These are phyloP conservation scores for Paramyrothecium sp. DNA, from an alignment of 2,329 filamentous ascomycete genomes.

Conservation along the genomic window DNA sequence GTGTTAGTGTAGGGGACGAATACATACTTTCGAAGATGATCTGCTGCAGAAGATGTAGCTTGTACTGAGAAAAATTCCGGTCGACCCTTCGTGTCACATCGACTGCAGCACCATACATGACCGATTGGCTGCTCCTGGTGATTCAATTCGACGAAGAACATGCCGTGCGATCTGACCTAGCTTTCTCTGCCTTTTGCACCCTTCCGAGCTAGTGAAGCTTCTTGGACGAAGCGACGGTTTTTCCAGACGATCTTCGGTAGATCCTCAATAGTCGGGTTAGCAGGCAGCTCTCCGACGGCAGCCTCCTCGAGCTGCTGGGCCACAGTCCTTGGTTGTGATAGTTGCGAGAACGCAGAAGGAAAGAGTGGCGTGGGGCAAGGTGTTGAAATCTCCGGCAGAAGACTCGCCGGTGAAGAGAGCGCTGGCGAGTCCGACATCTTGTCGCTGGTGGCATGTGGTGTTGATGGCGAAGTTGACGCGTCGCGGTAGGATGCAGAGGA, in stretches of 20 bases:
- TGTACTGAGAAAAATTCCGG: no score
- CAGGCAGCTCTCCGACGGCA: neutral
- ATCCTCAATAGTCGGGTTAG: neutral
- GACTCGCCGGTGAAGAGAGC: neutral
- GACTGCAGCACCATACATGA: slow-evolving; percentile 8
- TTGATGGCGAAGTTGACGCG: neutral
- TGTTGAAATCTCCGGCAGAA: no score
- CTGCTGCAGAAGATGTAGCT: no score
- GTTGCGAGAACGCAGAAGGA: neutral
- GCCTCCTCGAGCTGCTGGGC: neutral
- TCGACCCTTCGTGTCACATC: slow-evolving; percentile 4
- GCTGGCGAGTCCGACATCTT: no score
- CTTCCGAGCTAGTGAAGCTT: slow-evolving; percentile 4
- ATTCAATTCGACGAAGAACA: slow-evolving; percentile 9
- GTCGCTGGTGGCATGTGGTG: no score
- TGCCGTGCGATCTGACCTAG: slow-evolving; percentile 8
- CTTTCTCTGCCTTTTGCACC: slow-evolving; percentile 6
- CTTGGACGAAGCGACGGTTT: neutral
- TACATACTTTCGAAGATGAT: slow-evolving; percentile 4
- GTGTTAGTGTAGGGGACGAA: neutral
- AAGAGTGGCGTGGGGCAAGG: no score
- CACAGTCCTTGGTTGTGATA: neutral
- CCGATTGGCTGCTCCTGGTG: slow-evolving; percentile 4
- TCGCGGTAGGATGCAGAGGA: neutral
- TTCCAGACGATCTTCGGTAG: neutral